Evolutionary conservation across 2,329 filamentous ascomycete species (phyloP).

Genomic region (Alternaria sp.): DNA sequence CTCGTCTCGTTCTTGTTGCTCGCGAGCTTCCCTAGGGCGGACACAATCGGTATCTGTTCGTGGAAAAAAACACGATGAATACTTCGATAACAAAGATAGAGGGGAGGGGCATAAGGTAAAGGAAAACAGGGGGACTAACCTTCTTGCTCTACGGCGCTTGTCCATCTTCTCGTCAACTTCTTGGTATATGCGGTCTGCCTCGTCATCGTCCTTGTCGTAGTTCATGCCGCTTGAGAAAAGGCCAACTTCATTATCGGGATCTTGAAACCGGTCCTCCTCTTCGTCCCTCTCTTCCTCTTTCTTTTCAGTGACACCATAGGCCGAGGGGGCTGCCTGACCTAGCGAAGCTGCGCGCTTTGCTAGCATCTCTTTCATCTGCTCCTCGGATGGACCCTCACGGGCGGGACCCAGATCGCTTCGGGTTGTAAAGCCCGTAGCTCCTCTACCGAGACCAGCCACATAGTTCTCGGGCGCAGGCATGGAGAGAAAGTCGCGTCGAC

Average conservation of each 20-base stretch:
- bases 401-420: constrained; percentile 95
- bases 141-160: constrained; percentile 81
- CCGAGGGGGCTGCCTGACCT: constrained; percentile 73
- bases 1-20: constrained; percentile 88
- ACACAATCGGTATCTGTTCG: constrained; percentile 78
- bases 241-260: constrained; percentile 96
- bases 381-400: constrained; percentile 92
- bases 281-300: constrained; percentile 78
- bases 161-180: constrained; percentile 98
- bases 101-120: constrained; percentile 30
- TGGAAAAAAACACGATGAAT: constrained; percentile 73
- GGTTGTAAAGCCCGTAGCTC: constrained; percentile 97
- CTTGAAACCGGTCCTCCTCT: constrained; percentile 84
- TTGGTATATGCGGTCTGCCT: constrained; percentile 95
- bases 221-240: constrained; percentile 88
- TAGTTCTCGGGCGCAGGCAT: constrained; percentile 73
- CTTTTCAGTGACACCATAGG: constrained; percentile 73
- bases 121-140: constrained; percentile 67
- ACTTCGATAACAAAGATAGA: constrained; percentile 49
- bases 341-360: constrained; percentile 90
- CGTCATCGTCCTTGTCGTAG: constrained; percentile 97
- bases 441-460: constrained; percentile 95
- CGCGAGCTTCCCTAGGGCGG: constrained; percentile 86
- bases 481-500: constrained; percentile 84
- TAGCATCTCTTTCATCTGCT: constrained; percentile 97